Percentiles rank a stretch among this genome's conserved stretches.
These are phyloP conservation scores for Aurifilum marmelostoma DNA, from an alignment of 2,329 filamentous ascomycete species.

Conservation along the genomic window DNA sequence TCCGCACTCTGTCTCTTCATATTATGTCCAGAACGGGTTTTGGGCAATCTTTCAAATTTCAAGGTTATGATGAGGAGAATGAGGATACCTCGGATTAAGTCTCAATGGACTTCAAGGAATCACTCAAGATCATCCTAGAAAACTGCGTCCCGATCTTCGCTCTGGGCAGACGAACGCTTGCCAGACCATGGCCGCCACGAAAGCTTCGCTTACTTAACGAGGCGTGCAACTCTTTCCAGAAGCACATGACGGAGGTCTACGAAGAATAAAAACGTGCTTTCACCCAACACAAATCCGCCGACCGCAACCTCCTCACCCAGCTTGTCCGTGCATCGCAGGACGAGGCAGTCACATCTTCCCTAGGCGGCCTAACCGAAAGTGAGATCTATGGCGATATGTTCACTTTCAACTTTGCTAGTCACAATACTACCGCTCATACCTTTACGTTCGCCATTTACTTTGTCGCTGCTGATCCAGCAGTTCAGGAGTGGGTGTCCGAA, in stretches of 20 bases:
- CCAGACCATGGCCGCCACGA: conserved; percentile 21
- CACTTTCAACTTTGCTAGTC: conserved; percentile 14
- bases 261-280: conserved; percentile 35
- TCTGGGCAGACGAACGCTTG: conserved; percentile 28
- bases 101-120: conserved; percentile 11
- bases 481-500: conserved; percentile 14
- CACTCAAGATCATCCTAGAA: conserved; percentile 32
- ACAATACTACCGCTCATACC: conserved; percentile 12
- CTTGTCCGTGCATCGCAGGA: conserved; percentile 18
- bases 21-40: conserved; percentile 21
- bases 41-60: conserved; percentile 21
- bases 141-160: conserved; percentile 36
- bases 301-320: conserved; percentile 12
- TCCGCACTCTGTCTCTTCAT: conserved; percentile 13
- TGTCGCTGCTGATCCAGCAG: conserved; percentile 6
- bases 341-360: neutral
- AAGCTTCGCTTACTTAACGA: conserved; percentile 34
- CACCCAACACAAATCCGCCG: neutral
- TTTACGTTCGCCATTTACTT: conserved; percentile 4
- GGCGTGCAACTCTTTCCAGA: conserved; percentile 35
- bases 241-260: conserved; percentile 37
- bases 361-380: conserved; percentile 38
- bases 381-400: conserved; percentile 48
- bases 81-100: neutral
- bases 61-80: conserved; percentile 30